phyloP scores from a whole-genome alignment of 179 eudicot species.

The Drosera spatulata region DNA sequence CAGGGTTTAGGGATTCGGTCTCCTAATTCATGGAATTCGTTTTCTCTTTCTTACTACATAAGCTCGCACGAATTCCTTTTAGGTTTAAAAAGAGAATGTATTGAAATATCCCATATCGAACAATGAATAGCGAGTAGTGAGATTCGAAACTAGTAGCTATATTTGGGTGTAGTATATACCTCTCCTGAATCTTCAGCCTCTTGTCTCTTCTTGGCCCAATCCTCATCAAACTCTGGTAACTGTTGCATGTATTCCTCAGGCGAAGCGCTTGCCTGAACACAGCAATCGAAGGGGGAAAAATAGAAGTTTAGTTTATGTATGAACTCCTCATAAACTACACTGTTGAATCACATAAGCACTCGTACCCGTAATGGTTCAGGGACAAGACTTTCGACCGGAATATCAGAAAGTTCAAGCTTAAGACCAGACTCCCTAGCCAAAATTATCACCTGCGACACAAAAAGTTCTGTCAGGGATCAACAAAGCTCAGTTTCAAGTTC shows the following conservation, averaged over 20 bases:
- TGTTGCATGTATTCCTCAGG: constrained; percentile 67
- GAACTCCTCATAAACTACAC: no score
- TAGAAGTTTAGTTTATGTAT: no score
- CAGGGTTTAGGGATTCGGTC: no score
- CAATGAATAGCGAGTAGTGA: no score
- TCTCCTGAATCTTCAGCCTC: constrained; percentile 82
- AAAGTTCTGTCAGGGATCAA: constrained; percentile 1
- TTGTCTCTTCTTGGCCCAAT: constrained; percentile 47
- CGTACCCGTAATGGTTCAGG: constrained; percentile 83
- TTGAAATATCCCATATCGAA: no score
- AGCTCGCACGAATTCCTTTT: no score
- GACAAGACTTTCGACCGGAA: constrained; percentile 84
- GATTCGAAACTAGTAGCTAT: no score
- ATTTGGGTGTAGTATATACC: constrained; percentile 25
- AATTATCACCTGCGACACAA: constrained; percentile 72
- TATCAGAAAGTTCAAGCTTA: constrained; percentile 85
- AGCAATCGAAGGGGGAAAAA: background rate
- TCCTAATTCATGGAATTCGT: no score
- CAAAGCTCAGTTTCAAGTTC: no score
- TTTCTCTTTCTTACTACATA: no score
- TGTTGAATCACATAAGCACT: background rate
- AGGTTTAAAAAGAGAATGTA: no score
- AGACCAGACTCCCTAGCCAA: constrained; percentile 91
- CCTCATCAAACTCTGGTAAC: constrained; percentile 69
- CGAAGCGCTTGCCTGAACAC: constrained; percentile 46